Conservation (phyloP, 371 early-diverging fungal species). For the Globomyces sp. region DNA sequence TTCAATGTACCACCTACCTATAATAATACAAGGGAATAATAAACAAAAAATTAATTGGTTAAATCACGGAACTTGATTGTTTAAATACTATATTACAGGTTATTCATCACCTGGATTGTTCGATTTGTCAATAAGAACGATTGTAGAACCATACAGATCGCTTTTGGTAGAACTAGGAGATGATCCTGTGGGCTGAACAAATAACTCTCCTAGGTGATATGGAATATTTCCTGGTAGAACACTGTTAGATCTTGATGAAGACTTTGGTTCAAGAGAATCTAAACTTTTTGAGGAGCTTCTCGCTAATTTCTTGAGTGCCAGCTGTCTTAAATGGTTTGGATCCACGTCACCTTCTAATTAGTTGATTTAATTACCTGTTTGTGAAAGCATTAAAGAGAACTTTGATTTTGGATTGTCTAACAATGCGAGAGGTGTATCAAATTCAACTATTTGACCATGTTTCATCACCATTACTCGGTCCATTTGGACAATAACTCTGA, state of each 20-base stretch:
- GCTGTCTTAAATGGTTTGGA: slow-evolving; percentile 27
- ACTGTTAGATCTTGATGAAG: background rate
- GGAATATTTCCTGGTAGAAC: background rate
- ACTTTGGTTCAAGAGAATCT: background rate
- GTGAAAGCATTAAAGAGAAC: slow-evolving; percentile 44
- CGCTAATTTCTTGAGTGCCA: slow-evolving; percentile 25
- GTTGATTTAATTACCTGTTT: slow-evolving; percentile 26
- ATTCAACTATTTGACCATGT: slow-evolving; percentile 34
- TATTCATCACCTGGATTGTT: no score
- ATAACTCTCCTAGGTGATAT: background rate
- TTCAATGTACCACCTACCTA: no score
- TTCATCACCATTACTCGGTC: slow-evolving; percentile 39
- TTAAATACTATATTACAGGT: no score
- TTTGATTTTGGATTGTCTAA: slow-evolving; percentile 37
- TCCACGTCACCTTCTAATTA: slow-evolving; percentile 32
- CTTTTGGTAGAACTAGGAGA: background rate
- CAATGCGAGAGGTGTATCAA: slow-evolving; percentile 35
- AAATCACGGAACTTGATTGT: no score
- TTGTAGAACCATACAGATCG: no score
- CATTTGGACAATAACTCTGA: slow-evolving; percentile 38
- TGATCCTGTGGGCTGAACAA: background rate
- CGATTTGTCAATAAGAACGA: no score
- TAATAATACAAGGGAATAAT: no score
- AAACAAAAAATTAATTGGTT: no score
- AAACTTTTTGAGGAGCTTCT: slow-evolving; percentile 16